phyloP scores from a whole-genome alignment of 2,329 filamentous ascomycete species.

The Fusarium coicis region DNA sequence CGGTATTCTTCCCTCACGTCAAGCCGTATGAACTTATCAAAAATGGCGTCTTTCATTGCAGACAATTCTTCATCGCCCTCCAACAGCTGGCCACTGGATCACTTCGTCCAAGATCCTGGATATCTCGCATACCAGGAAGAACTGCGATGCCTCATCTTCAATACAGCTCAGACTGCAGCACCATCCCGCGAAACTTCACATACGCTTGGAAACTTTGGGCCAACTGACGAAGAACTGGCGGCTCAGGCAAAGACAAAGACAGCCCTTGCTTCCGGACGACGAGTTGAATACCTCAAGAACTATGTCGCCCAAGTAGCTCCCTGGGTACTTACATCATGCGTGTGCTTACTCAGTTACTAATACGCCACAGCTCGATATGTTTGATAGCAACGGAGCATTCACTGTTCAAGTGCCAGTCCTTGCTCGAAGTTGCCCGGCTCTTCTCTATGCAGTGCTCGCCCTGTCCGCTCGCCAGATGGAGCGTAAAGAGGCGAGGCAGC shows the following conservation, averaged over 20 bases:
- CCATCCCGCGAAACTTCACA: constrained; percentile 55
- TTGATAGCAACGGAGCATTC: constrained; percentile 64
- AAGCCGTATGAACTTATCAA: not conserved
- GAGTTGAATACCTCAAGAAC: constrained; percentile 57
- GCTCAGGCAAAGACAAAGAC: constrained; percentile 39
- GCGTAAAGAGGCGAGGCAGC: constrained; percentile 56
- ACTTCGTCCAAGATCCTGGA: constrained; percentile 53
- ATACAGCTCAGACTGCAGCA: constrained; percentile 55
- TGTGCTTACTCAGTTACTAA: not conserved
- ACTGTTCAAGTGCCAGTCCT: constrained; percentile 62
- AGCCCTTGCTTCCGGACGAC: constrained; percentile 47
- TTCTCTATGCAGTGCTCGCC: constrained; percentile 63
- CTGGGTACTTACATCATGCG: constrained; percentile 51
- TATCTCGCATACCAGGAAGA: constrained; percentile 60
- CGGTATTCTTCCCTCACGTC: not conserved
- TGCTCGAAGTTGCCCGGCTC: constrained; percentile 57
- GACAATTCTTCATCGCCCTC: constrained; percentile 43
- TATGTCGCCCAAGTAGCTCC: constrained; percentile 65
- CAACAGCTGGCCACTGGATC: constrained; percentile 48
- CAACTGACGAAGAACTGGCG: constrained; percentile 33
- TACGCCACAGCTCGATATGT: constrained; percentile 63
- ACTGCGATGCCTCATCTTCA: constrained; percentile 58
- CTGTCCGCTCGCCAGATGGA: constrained; percentile 66
- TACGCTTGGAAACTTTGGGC: constrained; percentile 31
- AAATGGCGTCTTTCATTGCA: constrained; percentile 26